A percentile compares a stretch with the other conserved stretches of the same genome.
These are phyloP conservation scores for Phytomonas francai DNA, from an alignment of 208 protist species.

Conservation along the genomic window DNA sequence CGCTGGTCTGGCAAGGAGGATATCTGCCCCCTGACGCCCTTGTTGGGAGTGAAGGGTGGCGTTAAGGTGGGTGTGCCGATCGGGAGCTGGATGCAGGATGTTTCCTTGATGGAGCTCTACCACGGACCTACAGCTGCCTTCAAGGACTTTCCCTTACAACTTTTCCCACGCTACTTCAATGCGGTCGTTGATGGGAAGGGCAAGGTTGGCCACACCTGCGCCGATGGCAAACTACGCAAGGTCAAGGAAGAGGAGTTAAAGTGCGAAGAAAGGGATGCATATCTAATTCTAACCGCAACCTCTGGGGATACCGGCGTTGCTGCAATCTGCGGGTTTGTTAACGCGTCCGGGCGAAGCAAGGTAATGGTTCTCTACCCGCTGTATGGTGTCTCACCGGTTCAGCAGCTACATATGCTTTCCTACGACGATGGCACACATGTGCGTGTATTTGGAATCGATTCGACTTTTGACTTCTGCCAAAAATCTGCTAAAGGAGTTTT, in stretches of 20 bases:
- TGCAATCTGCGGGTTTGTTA: constrained; percentile 83
- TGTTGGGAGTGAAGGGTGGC: constrained; percentile 9
- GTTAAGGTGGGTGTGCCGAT: neutral
- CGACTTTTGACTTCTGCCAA: constrained; percentile 92
- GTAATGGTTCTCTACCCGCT: constrained; percentile 87
- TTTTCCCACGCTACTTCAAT: constrained; percentile 83
- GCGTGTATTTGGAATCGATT: constrained; percentile 58
- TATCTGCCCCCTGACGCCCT: constrained; percentile 56
- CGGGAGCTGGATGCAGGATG: constrained; percentile 22
- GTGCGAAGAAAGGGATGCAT: constrained; percentile 14
- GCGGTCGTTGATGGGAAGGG: constrained; percentile 20
- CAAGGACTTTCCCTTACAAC: constrained; percentile 88
- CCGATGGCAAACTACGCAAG: constrained; percentile 10
- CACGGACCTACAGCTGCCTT: constrained; percentile 88
- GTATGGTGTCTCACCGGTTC: constrained; percentile 74
- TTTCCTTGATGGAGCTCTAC: constrained; percentile 74
- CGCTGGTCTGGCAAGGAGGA: constrained; percentile 48
- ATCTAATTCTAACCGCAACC: constrained; percentile 85
- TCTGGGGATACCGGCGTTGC: constrained; percentile 86
- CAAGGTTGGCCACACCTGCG: constrained; percentile 9
- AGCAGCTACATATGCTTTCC: constrained; percentile 83
- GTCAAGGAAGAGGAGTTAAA: neutral
- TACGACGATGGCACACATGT: constrained; percentile 66
- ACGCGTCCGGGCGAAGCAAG: constrained; percentile 42
- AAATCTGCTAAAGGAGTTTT: constrained; percentile 88